Evolutionary conservation across 441 rosid genomes (phyloP).

Genomic region (Jatropha podagrica): DNA sequence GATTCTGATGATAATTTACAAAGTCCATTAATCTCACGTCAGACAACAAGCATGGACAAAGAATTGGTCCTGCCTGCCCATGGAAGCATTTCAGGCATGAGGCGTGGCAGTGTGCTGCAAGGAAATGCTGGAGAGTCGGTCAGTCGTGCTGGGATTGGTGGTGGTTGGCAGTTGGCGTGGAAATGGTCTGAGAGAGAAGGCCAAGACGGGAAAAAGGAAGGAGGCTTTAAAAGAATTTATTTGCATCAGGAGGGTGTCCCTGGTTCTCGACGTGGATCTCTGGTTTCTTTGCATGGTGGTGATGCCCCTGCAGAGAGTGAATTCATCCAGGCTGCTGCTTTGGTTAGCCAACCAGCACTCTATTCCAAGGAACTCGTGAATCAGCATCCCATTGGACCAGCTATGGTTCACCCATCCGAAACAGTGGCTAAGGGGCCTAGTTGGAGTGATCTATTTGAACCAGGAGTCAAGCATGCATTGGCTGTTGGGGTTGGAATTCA

Average conservation of each 20-base stretch:
- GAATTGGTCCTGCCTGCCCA: constrained; percentile 51
- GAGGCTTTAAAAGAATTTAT: constrained; percentile 82
- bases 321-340: constrained; percentile 69
- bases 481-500: constrained; percentile 80
- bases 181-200: constrained; percentile 82
- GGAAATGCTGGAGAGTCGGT: constrained; percentile 58
- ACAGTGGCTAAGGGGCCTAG: constrained; percentile 55
- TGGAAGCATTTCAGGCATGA: constrained; percentile 49
- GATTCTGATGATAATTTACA: constrained; percentile 80
- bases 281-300: constrained; percentile 55
- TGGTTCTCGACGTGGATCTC: constrained; percentile 61
- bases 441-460: constrained; percentile 69
- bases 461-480: constrained; percentile 83
- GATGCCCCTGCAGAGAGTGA: constrained; percentile 46
- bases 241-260: constrained; percentile 73
- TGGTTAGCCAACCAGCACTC: constrained; percentile 78
- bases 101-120: constrained; percentile 64
- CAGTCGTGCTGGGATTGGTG: constrained; percentile 78
- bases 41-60: constrained; percentile 72
- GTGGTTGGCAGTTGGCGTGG: constrained; percentile 99
- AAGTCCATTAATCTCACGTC: constrained; percentile 93
- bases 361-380: constrained; percentile 56
- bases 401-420: constrained; percentile 76
- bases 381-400: constrained; percentile 76
- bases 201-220: constrained; percentile 71